phyloP scores from a whole-genome alignment of 805 yeast genomes.

The Yarrowia sp. region DNA sequence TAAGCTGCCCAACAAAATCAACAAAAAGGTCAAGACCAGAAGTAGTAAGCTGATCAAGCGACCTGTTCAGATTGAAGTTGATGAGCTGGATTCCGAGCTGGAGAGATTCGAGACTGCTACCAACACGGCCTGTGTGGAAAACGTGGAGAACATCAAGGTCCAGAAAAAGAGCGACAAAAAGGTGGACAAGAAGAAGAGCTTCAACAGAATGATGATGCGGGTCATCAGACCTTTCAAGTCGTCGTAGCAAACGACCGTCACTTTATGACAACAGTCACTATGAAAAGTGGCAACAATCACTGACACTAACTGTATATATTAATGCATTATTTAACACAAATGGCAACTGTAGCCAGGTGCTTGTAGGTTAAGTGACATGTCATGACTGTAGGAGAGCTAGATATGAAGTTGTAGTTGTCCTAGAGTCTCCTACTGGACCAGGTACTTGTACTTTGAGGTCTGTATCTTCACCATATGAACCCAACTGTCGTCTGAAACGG shows the following conservation, averaged over 20 bases:
- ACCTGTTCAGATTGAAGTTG: neutral
- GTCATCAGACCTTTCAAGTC: conserved; percentile 30
- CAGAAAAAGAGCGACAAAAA: neutral
- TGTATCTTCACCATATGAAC: too few relatives aligned
- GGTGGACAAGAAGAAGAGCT: conserved; percentile 11
- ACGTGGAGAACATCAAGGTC: neutral
- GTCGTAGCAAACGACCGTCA: neutral
- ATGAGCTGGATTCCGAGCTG: conserved; percentile 9
- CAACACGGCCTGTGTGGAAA: conserved; percentile 15
- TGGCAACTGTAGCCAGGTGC: too few relatives aligned
- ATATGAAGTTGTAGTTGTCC: too few relatives aligned
- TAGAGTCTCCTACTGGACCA: too few relatives aligned
- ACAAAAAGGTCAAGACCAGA: conserved; percentile 16
- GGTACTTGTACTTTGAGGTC: too few relatives aligned
- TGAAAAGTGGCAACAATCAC: neutral
- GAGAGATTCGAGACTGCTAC: conserved; percentile 26
- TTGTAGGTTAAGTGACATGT: too few relatives aligned
- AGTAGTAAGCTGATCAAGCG: conserved; percentile 4
- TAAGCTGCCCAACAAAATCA: conserved; percentile 26
- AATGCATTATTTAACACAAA: neutral
- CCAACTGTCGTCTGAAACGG: too few relatives aligned
- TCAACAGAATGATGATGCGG: conserved; percentile 12
- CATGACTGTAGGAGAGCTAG: too few relatives aligned
- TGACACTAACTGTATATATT: conserved; percentile 30
- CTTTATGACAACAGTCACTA: too few relatives aligned